phyloP scores from a whole-genome alignment of 176 grass and related monocot species.

The Lolium perenne region DNA sequence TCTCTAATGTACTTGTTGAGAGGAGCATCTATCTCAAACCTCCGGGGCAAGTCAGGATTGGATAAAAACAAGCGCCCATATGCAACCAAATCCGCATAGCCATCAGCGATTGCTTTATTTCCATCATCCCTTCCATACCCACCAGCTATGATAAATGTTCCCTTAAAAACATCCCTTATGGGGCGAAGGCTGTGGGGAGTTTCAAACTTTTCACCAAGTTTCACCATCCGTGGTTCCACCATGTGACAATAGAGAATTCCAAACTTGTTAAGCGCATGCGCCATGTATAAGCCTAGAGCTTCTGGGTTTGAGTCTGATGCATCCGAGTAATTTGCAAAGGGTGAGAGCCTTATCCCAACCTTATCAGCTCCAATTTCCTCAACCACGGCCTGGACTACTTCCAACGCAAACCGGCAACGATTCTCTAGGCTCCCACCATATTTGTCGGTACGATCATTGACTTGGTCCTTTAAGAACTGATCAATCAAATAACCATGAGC shows the following conservation, averaged over 20 bases:
- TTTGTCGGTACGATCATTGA: constrained; percentile 68
- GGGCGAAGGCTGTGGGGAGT: constrained; percentile 50
- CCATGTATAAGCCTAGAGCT: constrained; percentile 72
- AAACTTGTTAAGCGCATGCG: constrained; percentile 58
- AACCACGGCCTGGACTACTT: constrained; percentile 61
- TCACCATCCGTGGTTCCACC: constrained; percentile 69
- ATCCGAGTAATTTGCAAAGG: constrained; percentile 58
- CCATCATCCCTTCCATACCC: constrained; percentile 64
- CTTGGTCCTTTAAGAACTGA: constrained; percentile 78
- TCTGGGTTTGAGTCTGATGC: constrained; percentile 62
- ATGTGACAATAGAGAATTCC: constrained; percentile 69
- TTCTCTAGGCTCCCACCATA: constrained; percentile 82
- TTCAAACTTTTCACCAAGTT: constrained; percentile 47
- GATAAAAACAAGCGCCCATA: constrained; percentile 76
- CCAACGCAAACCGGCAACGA: constrained; percentile 71
- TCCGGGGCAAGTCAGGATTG: constrained; percentile 74
- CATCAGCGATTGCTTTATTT: constrained; percentile 53
- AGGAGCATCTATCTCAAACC: constrained; percentile 67
- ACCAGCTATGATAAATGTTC: constrained; percentile 67
- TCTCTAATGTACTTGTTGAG: constrained; percentile 71
- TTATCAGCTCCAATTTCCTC: constrained; percentile 76
- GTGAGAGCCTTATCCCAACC: constrained; percentile 81
- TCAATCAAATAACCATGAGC: constrained; percentile 84
- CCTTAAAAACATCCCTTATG: constrained; percentile 68
- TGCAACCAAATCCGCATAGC: constrained; percentile 73